Conservation (phyloP, 805 yeast species). For the Wickerhamiella shivajii region DNA sequence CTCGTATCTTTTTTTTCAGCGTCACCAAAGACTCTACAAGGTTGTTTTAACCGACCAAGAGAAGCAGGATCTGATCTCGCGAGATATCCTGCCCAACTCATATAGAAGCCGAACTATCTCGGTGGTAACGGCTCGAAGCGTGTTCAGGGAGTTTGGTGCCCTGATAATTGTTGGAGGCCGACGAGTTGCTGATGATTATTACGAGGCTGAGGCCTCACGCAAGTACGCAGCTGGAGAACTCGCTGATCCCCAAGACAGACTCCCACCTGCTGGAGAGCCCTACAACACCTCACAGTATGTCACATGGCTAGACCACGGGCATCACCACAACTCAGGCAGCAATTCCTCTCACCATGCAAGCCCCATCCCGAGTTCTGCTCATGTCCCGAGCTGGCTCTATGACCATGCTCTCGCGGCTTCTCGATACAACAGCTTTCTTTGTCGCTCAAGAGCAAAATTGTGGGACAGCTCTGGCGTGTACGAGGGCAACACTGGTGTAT, state of each 20-base stretch:
- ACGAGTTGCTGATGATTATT: conserved; percentile 75
- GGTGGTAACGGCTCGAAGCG: conserved; percentile 77
- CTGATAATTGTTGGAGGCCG: conserved; percentile 66
- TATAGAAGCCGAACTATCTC: conserved; percentile 85
- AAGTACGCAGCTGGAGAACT: conserved; percentile 59
- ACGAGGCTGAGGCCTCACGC: conserved; percentile 43
- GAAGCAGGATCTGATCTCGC: conserved; percentile 65
- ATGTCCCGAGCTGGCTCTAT: conserved; percentile 49
- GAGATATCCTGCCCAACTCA: conserved; percentile 73
- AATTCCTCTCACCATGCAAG: conserved; percentile 5
- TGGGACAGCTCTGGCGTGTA: conserved; percentile 38
- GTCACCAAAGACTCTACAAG: conserved; percentile 63
- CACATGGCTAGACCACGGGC: conserved; percentile 36
- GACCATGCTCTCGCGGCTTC: conserved; percentile 72
- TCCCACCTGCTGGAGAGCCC: conserved; percentile 30
- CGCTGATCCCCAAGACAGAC: conserved; percentile 48
- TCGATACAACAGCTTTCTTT: conserved; percentile 50
- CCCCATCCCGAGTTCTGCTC: conserved; percentile 1
- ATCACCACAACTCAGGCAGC: conserved; percentile 12
- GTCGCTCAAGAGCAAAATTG: conserved; percentile 40
- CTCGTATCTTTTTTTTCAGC: conserved; percentile 76
- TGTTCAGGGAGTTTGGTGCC: conserved; percentile 86
- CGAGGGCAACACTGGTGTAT: conserved; percentile 76
- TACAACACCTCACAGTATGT: conserved; percentile 37
- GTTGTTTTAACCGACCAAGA: conserved; percentile 60